A percentile compares a stretch with the other conserved stretches of the same genome.
Evolutionary conservation across 2,329 filamentous ascomycete genomes (phyloP).

Genomic region (Albophoma yamanashiensis): DNA sequence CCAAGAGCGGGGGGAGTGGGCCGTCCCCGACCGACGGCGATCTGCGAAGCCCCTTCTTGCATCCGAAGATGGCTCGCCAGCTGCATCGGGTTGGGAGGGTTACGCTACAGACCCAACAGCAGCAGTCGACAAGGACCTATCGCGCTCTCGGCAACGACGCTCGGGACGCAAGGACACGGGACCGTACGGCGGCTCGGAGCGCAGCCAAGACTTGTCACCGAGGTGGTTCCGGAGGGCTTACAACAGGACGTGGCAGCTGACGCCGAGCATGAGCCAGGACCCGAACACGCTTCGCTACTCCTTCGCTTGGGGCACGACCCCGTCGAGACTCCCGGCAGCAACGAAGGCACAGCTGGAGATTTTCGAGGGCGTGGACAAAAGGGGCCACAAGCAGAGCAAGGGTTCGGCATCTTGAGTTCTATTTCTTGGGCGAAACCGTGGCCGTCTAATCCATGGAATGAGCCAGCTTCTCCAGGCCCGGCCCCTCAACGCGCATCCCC

Average conservation of each 20-base stretch:
- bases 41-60: constrained; percentile 6
- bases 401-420: constrained; percentile 2
- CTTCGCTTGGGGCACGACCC: constrained; percentile 35
- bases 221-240: constrained; percentile 40
- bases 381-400: constrained; percentile 10
- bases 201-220: constrained; percentile 20
- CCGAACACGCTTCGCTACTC: constrained; percentile 18
- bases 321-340: constrained; percentile 17
- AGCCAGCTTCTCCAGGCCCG: constrained; percentile 51
- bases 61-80: background rate
- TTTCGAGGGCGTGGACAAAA: constrained; percentile 34
- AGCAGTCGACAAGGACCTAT: constrained; percentile 24
- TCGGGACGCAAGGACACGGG: constrained; percentile 25
- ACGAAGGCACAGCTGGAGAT: constrained; percentile 26
- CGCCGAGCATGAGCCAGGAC: constrained; percentile 28
- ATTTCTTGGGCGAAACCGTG: too few relatives aligned
- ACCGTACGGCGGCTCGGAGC: constrained; percentile 23
- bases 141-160: constrained; percentile 19
- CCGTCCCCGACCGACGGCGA: constrained; percentile 21
- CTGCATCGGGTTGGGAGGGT: constrained; percentile 30
- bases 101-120: constrained; percentile 28
- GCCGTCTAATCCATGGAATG: constrained; percentile 20
- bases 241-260: constrained; percentile 30
- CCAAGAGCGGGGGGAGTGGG: constrained; percentile 23
- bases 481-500: constrained; percentile 62